Evolutionary conservation across 129 eudicot genomes (phyloP).

Genomic region (Cynara cardunculus): DNA sequence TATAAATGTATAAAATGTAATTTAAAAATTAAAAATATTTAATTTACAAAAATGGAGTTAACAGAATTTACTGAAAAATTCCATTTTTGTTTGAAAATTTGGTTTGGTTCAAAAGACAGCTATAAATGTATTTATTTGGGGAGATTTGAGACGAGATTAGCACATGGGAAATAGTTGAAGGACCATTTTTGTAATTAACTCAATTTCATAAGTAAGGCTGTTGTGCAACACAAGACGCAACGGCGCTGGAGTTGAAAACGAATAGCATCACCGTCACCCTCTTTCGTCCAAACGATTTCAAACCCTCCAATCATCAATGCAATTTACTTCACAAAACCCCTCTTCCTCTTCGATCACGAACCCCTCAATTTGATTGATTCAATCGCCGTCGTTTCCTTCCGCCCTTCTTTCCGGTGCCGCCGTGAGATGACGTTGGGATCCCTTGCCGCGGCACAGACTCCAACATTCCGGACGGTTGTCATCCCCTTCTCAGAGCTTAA

Average conservation of each 20-base stretch:
- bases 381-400: background rate
- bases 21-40: too few species aligned
- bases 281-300: constrained; percentile 1
- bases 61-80: too few species aligned
- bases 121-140: too few species aligned
- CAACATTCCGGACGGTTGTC: constrained; percentile 47
- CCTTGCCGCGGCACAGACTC: constrained; percentile 27
- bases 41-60: too few species aligned
- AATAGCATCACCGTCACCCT: background rate
- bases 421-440: constrained; percentile 25
- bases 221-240: background rate
- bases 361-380: background rate
- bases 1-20: too few species aligned
- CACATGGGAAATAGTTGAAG: background rate
- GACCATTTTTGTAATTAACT: background rate
- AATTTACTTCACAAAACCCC: background rate
- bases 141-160: too few species aligned
- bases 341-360: too few species aligned
- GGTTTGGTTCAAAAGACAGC: too few species aligned
- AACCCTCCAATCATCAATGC: background rate
- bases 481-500: constrained; percentile 47
- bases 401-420: background rate
- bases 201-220: background rate
- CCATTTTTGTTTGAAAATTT: too few species aligned
- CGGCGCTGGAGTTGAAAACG: constrained; percentile 12